A percentile compares a stretch with the other conserved stretches of the same genome.
These are phyloP conservation scores for Trichoderma sp. DNA, from an alignment of 2,329 filamentous ascomycete genomes.

Conservation along the genomic window DNA sequence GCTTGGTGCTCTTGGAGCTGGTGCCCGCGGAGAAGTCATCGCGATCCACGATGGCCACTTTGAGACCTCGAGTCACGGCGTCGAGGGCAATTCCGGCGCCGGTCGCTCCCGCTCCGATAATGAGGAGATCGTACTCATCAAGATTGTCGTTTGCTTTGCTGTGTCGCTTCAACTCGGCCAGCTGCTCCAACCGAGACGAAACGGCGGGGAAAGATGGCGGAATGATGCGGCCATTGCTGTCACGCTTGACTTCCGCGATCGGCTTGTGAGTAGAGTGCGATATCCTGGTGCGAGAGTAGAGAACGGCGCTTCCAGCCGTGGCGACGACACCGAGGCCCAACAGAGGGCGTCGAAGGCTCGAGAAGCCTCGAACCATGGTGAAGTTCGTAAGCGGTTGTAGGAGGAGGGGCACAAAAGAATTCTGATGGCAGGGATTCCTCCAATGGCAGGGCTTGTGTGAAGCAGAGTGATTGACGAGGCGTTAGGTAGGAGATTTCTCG, in stretches of 20 bases:
- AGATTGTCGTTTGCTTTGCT: conserved; percentile 33
- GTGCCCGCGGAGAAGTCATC: conserved; percentile 81
- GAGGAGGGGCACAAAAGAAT: background rate
- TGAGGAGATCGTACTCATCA: conserved; percentile 69
- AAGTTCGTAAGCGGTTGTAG: background rate
- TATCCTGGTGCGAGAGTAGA: conserved; percentile 32
- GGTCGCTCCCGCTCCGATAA: conserved; percentile 78
- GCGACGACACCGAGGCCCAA: conserved; percentile 32
- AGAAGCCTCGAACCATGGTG: conserved; percentile 36
- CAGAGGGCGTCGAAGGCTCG: conserved; percentile 35
- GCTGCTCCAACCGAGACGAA: conserved; percentile 38
- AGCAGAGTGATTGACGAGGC: background rate
- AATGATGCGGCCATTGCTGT: conserved; percentile 36
- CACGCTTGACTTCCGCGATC: conserved; percentile 36
- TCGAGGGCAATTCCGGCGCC: conserved; percentile 79
- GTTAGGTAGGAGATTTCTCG: background rate
- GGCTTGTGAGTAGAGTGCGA: conserved; percentile 34
- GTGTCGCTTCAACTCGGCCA: conserved; percentile 39
- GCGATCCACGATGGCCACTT: conserved; percentile 75
- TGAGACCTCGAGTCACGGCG: conserved; percentile 73
- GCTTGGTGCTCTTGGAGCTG: conserved; percentile 82
- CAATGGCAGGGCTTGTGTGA: background rate
- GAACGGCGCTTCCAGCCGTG: conserved; percentile 30
- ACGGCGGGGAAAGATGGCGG: conserved; percentile 37
- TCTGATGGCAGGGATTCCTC: background rate